Evolutionary conservation across 225 moss, liverwort and hornwort species (phyloP).

Genomic region (Sphagnum contortum): DNA sequence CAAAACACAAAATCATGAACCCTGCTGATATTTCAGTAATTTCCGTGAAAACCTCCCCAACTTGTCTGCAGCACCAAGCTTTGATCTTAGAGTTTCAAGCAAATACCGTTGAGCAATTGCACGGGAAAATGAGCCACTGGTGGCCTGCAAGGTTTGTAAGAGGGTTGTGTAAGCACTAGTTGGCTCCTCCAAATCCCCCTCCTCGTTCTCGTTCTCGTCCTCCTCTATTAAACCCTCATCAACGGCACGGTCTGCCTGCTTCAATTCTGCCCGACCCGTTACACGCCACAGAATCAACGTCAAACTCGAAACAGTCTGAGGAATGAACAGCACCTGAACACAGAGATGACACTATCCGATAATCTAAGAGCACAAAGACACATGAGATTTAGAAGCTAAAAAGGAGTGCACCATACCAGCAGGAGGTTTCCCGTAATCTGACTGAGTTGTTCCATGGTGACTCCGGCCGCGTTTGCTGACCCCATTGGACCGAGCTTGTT

Average conservation of each 20-base stretch:
- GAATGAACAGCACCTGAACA: no score
- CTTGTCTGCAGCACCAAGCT: no score
- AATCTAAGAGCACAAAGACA: no score
- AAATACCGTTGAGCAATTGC: conserved; percentile 63
- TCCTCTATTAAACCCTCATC: conserved; percentile 26
- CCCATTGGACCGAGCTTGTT: not conserved
- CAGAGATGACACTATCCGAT: no score
- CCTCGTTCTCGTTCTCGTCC: conserved; percentile 42
- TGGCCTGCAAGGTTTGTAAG: conserved; percentile 62
- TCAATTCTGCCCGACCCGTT: conserved; percentile 15
- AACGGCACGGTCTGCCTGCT: conserved; percentile 6
- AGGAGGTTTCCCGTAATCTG: conserved; percentile 18
- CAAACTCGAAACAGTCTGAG: no score
- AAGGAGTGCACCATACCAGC: conserved; percentile 14
- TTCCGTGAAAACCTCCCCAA: no score
- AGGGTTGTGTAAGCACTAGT: conserved; percentile 44
- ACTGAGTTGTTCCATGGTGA: not conserved
- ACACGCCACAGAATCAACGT: no score
- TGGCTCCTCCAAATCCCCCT: conserved; percentile 34
- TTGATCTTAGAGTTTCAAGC: no score
- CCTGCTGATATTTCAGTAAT: no score
- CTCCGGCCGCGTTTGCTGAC: conserved; percentile 22
- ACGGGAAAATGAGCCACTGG: conserved; percentile 53
- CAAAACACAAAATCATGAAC: no score
- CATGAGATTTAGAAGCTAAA: no score